Percentiles rank a stretch among this genome's conserved stretches.
Evolutionary conservation across 768 basidiomycete genomes (phyloP).

Genomic region (Psilocybe subaeruginosa): DNA sequence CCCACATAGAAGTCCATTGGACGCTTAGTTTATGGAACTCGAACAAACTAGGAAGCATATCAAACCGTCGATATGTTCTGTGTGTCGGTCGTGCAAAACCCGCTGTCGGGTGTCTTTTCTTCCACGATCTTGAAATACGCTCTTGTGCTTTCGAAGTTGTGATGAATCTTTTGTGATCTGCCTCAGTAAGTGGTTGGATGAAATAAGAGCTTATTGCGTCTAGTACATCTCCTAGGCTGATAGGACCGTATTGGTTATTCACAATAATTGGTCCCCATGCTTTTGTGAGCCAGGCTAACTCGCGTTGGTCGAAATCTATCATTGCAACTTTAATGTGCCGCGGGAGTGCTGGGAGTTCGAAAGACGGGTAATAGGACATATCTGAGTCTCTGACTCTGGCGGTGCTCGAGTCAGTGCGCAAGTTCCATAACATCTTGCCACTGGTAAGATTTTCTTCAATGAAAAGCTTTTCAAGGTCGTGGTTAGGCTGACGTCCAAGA

Average conservation of each 20-base stretch:
- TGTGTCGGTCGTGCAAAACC: neutral
- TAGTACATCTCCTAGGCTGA: neutral
- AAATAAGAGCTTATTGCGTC: neutral
- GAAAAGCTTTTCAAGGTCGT: neutral
- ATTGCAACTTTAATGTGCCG: neutral
- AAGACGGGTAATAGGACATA: neutral
- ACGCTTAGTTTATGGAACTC: neutral
- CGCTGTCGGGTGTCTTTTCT: neutral
- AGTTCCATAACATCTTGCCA: neutral
- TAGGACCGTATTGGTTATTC: neutral
- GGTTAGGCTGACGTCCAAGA: neutral
- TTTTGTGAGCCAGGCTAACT: neutral
- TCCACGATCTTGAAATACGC: neutral
- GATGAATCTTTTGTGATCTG: neutral
- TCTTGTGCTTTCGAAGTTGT: neutral
- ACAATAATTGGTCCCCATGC: neutral
- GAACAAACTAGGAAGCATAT: neutral
- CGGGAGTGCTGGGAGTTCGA: neutral
- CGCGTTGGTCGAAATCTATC: neutral
- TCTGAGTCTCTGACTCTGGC: neutral
- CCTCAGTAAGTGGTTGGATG: neutral
- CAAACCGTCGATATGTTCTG: neutral
- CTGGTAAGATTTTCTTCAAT: neutral
- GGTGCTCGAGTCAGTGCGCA: neutral
- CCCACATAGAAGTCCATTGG: neutral